A percentile compares a stretch with the other conserved stretches of the same genome.
phyloP scores from a whole-genome alignment of 2,329 filamentous ascomycete genomes.

The Penicillium oxalicum region DNA sequence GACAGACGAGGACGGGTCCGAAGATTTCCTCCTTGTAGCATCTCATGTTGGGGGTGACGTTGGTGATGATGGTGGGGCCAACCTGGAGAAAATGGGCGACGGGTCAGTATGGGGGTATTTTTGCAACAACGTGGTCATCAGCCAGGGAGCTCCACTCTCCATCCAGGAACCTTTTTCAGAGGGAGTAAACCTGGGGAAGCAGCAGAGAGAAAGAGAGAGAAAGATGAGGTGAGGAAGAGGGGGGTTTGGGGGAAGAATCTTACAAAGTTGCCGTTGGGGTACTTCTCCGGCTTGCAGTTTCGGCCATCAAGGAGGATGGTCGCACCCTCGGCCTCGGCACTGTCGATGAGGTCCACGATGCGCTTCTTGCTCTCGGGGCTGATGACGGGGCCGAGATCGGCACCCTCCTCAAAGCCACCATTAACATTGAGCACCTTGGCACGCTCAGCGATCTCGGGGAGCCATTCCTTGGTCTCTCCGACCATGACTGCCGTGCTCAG shows the following conservation, averaged over 20 bases:
- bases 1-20: conserved; percentile 59
- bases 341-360: conserved; percentile 56
- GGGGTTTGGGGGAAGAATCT: conserved; percentile 20
- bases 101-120: conserved; percentile 4
- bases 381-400: conserved; percentile 61
- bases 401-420: conserved; percentile 57
- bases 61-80: conserved; percentile 59
- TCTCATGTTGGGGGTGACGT: conserved; percentile 59
- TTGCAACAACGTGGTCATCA: too few species aligned
- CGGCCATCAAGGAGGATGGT: conserved; percentile 59
- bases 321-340: conserved; percentile 58
- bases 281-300: conserved; percentile 56
- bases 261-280: conserved; percentile 62
- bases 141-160: too few species aligned
- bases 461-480: conserved; percentile 61
- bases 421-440: conserved; percentile 56
- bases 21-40: conserved; percentile 65
- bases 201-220: too few species aligned
- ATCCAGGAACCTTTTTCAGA: too few species aligned
- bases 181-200: too few species aligned
- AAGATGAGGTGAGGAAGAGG: too few species aligned
- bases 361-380: conserved; percentile 58
- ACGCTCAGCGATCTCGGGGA: conserved; percentile 57
- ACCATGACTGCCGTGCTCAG: conserved; percentile 60
- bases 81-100: conserved; percentile 35